Base-by-base conservation (phyloP, 2,329 filamentous ascomycete genomes). In the Fusarium longipes region DNA sequence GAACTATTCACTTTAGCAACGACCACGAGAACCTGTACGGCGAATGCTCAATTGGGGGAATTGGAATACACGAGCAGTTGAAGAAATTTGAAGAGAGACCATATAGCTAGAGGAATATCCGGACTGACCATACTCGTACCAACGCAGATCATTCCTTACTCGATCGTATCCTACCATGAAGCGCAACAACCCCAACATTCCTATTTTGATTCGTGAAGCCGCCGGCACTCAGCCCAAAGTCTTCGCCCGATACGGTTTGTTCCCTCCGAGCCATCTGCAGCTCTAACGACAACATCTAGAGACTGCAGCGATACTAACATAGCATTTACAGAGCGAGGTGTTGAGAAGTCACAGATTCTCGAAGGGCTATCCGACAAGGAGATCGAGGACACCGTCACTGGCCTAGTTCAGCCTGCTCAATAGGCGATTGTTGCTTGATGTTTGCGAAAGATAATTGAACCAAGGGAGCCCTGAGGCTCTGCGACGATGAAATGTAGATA, bases 81-180 rank as follows among this genome's bases (percentile, higher is more conserved):
- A 17, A n/a, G 22, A 20, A 27, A 5, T 50, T 8, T 20, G 20
- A 4, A 30, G 14, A 27, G 25, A 8, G n/a, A 8, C 8, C 22
- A 29, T 25, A 32, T 40, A 57, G 27, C 38, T 42, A 20, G 38
- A 33, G 18, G 32, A 45, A 40, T 38, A 50, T 30, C 11, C 52
- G 44, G 20, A 53, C 71, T 70, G 63, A 71, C 60, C 29, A 24
- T n/a, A 11, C 54, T 30, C 33, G 54, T 52, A 22, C 30, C 50
- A 45, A 49, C 74, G 35, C 40, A 97, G 96, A 80, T 90, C 91
- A 29, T 99, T 99, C 82, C 86, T 99, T 71, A 91, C 90, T 70
- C 89, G 93, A 78, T 90, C 93, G 71, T 99, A 99, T 81, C 96
- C 96, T 44, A 96, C 92, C 63, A 98, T 99, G 95, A 99, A 99